Evolutionary conservation across 768 basidiomycete species (phyloP), one percentile per base, ranked within the genome.

Genomic region (Boletus patriciae): DNA sequence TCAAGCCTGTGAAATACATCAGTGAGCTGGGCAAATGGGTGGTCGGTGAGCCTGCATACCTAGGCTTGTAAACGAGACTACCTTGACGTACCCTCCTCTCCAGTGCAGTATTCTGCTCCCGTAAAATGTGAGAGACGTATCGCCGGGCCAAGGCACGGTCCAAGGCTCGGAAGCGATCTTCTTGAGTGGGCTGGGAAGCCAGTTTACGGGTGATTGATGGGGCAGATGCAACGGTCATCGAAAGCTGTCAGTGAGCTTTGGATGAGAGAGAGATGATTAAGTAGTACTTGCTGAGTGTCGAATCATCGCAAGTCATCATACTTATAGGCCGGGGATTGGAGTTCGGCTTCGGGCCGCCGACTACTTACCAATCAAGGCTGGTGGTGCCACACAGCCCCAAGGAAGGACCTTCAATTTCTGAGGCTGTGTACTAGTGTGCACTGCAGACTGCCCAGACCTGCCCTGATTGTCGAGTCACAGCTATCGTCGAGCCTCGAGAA

Each of bases 1-100:
- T 78, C 77, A 54, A 77, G 70, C 43, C 77, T 78, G 54, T 31
- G 25, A 49, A 34, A 25, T 13, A 10, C 4, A 41, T 72, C 16
- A 72, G 61, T 18, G 18, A 9, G 52, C 58, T 59, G 47, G 31
- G 16, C 27, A 37, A 19, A 50, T 3, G 42, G 37, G 16, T 21
- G 29, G 13, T 42, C 18, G 12, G 53, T 61, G 6, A 65, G 61
- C 42, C 6, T 5, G 47, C 62, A 34, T 53, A 72, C 72, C 70
- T 62, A n/a, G 70, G 70, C 31, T 58, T 72, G 47, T 74, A 73
- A 34, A 73, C 63, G 18, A 73, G 64, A 52, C 50, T 67, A 51
- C 66, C 66, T 63, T 68, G 62, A 18, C 38, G 59, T 18, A 68
- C 49, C 49, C 65, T 59, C 50, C 60, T 66, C 15, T 62, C 65